Percentiles rank a stretch among this genome's conserved stretches.
These are phyloP conservation scores for Agaricus sinodeliciosus DNA, from an alignment of 768 basidiomycete genomes.

Conservation along the genomic window DNA sequence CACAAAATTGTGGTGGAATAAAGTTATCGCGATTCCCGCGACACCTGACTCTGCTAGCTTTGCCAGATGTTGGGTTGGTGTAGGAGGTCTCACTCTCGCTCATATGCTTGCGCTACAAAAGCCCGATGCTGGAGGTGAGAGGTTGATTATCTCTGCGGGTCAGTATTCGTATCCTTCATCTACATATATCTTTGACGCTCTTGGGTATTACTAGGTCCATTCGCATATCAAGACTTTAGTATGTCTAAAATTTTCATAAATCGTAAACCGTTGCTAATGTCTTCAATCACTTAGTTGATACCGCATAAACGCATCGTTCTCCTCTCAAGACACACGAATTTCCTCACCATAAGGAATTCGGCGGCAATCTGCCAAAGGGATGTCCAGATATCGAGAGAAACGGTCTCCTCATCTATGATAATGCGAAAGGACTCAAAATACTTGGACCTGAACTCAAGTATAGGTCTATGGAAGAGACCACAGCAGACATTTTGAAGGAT, in stretches of 20 bases:
- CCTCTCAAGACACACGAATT: too few relatives aligned
- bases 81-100: constrained; percentile 5
- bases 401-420: background rate
- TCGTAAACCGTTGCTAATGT: background rate
- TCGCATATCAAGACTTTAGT: constrained; percentile 5
- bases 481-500: background rate
- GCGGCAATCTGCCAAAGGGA: constrained; percentile 1
- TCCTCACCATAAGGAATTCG: too few relatives aligned
- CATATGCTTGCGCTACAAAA: constrained; percentile 8
- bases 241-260: background rate
- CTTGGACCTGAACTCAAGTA: constrained; percentile 4
- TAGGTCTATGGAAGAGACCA: background rate
- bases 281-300: background rate
- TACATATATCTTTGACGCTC: too few relatives aligned
- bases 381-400: background rate
- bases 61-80: constrained; percentile 8
- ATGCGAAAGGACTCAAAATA: background rate
- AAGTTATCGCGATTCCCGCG: background rate
- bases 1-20: background rate
- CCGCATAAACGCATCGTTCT: too few relatives aligned
- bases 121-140: constrained; percentile 7
- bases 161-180: background rate
- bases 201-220: background rate
- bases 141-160: constrained; percentile 6
- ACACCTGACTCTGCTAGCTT: constrained; percentile 3